These are phyloP conservation scores for Puya raimondii DNA, from an alignment of 176 grass and related monocot species.

Conservation along the genomic window DNA sequence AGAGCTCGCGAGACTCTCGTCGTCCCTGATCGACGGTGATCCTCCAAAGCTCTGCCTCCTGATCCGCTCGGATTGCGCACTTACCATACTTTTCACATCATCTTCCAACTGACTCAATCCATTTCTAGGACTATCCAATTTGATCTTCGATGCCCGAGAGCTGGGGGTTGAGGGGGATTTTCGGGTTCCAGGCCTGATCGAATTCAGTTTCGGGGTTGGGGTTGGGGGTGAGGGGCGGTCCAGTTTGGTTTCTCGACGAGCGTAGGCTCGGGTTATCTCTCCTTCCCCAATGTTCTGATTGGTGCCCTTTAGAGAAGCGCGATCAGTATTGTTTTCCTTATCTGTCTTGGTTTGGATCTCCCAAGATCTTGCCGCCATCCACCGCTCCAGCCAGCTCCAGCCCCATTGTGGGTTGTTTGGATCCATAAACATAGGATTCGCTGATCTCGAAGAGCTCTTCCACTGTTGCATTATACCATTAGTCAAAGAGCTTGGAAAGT, in stretches of 20 bases:
- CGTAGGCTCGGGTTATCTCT: conserved; percentile 84
- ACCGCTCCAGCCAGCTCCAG: conserved; percentile 99
- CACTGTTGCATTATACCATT: conserved; percentile 32
- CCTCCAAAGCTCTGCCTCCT: not conserved
- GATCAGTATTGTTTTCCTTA: conserved; percentile 54
- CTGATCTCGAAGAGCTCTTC: conserved; percentile 82
- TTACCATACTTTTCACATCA: not conserved
- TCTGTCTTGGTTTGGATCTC: conserved; percentile 44
- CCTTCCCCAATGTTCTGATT: conserved; percentile 57
- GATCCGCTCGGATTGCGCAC: not conserved
- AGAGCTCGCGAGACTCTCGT: conserved; percentile 8
- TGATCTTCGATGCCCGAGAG: not conserved
- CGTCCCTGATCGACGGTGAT: conserved; percentile 10
- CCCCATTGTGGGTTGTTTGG: conserved; percentile 90
- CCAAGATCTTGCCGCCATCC: conserved; percentile 91
- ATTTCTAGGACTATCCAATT: not conserved
- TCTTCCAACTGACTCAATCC: not conserved
- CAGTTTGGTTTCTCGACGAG: conserved; percentile 30
- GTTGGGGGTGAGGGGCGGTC: not conserved
- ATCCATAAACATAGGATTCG: conserved; percentile 89
- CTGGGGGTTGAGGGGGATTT: not conserved
- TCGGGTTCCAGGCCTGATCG: not conserved
- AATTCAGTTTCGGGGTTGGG: not conserved
- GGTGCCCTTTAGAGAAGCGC: conserved; percentile 34
- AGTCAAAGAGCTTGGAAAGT: no score